A percentile compares a stretch with the other conserved stretches of the same genome.
These are phyloP conservation scores for Beta lomatogona DNA, from an alignment of 179 eudicot species.

Conservation along the genomic window DNA sequence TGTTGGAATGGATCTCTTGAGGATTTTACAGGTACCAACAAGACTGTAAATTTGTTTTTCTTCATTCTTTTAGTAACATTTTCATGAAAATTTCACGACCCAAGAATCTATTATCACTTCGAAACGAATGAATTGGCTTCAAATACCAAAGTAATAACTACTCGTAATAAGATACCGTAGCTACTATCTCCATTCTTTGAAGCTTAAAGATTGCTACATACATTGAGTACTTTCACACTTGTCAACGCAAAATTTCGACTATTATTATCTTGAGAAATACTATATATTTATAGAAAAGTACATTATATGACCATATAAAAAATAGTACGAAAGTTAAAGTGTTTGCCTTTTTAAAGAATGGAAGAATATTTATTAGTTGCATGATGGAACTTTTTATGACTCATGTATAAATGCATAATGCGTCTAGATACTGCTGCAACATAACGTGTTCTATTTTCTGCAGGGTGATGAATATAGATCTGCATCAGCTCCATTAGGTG, in stretches of 20 bases:
- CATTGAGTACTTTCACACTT: no score
- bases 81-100: background rate
- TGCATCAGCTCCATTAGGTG: slow-evolving; percentile 80
- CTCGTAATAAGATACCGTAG: no score
- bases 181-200: no score
- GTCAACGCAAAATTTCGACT: no score
- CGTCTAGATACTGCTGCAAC: background rate
- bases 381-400: background rate
- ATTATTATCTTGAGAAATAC: no score
- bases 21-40: slow-evolving; percentile 61
- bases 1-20: slow-evolving; percentile 59
- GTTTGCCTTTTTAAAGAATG: no score
- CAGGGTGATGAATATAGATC: slow-evolving; percentile 73
- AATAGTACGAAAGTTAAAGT: no score
- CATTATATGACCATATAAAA: no score
- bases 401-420: background rate
- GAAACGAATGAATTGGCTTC: background rate
- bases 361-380: background rate
- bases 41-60: background rate
- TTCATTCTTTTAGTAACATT: background rate
- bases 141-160: no score
- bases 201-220: no score
- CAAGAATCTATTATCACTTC: background rate
- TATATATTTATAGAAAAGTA: no score
- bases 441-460: background rate